These are phyloP conservation scores for Pluteus cervinus DNA, from an alignment of 768 basidiomycete species.

Conservation along the genomic window DNA sequence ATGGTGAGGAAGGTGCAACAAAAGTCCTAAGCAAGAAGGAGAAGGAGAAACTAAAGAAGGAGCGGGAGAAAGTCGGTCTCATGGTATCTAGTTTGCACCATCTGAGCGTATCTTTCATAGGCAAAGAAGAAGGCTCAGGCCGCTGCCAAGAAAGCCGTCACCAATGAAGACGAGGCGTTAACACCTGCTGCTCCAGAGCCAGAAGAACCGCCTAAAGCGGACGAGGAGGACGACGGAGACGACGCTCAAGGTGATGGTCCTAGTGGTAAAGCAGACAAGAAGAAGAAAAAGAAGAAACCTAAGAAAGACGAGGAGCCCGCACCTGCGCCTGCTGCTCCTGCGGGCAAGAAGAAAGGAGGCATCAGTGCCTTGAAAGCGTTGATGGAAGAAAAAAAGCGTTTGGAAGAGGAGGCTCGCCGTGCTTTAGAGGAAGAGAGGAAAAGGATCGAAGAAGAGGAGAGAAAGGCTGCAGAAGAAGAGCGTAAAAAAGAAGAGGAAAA, in stretches of 20 bases:
- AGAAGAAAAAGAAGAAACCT: slow-evolving; percentile 86
- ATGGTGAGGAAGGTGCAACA: slow-evolving; percentile 49
- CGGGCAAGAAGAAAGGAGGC: slow-evolving; percentile 68
- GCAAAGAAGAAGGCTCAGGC: slow-evolving; percentile 95
- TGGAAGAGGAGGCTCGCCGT: slow-evolving; percentile 78
- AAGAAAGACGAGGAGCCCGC: slow-evolving; percentile 52
- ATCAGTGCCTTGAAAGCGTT: slow-evolving; percentile 82
- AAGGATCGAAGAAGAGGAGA: slow-evolving; percentile 88
- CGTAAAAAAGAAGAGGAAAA: slow-evolving; percentile 77
- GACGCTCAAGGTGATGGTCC: too few relatives aligned
- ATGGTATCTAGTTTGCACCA: slow-evolving; percentile 4
- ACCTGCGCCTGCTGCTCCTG: slow-evolving; percentile 33
- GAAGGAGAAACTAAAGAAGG: slow-evolving; percentile 96
- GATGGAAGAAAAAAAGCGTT: slow-evolving; percentile 86
- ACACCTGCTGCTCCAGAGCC: slow-evolving; percentile 21
- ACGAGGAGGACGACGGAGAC: slow-evolving; percentile 65
- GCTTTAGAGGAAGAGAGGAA: slow-evolving; percentile 72
- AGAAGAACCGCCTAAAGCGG: slow-evolving; percentile 23
- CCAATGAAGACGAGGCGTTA: slow-evolving; percentile 22
- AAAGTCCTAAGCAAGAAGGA: slow-evolving; percentile 89
- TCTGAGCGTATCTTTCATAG: slow-evolving; percentile 29
- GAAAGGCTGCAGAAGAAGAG: slow-evolving; percentile 70
- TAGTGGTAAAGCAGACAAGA: slow-evolving; percentile 55
- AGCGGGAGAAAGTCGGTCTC: slow-evolving; percentile 77
- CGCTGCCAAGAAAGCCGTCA: slow-evolving; percentile 67